Base-by-base conservation (phyloP, 2,329 filamentous ascomycete genomes). In the Phialocephala subalpina region DNA sequence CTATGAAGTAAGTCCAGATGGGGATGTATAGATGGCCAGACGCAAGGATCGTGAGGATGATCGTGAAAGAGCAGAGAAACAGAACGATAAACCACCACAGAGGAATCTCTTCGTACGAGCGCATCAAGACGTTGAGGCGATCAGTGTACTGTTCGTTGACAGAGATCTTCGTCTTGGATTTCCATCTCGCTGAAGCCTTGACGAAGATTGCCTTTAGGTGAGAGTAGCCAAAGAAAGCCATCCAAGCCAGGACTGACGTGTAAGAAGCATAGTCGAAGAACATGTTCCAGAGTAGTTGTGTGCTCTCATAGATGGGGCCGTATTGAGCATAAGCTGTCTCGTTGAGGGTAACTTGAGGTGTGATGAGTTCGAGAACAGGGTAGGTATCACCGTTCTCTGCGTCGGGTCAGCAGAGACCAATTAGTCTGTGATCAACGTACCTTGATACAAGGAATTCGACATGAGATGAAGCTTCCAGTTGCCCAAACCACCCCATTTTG, bases 191-290 rank as follows among this genome's bases (percentile, higher is more conserved):
- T 16, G 79, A 72, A 25, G 84, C 78, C 69, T 84, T 85, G 5
- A 67, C 67, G 25, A 83, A 72, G 20, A 82, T 85, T 1, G 75
- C 75, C 27, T 77, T 79, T 55, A 88, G 79, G 63, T 85, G 80
- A 0, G 78, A 69, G 49, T 78, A 86, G 0, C 86, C 84, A 64
- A 89, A 89, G 0, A 86, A 81, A 3, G 77, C 77, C 74, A 88
- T 85, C 86, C 87, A 89, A 6, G 83, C 82, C 57, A 88, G 79
- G 0, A 86, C 85, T 0, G 86, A 87, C 0, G 84, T 81, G 64
- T 87, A 84, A 9, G 85, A 83, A 6, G 87, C 85, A 63, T 88
- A 89, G 72, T 86, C 85, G 73, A 87, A 88, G 76, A 88, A 88
- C 67, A 86, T 85, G 3, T 77, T 75, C 86, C 86, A 89, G 2